Conservation (phyloP, 2,329 filamentous ascomycete species). For the Amesomyces nigricolor region DNA sequence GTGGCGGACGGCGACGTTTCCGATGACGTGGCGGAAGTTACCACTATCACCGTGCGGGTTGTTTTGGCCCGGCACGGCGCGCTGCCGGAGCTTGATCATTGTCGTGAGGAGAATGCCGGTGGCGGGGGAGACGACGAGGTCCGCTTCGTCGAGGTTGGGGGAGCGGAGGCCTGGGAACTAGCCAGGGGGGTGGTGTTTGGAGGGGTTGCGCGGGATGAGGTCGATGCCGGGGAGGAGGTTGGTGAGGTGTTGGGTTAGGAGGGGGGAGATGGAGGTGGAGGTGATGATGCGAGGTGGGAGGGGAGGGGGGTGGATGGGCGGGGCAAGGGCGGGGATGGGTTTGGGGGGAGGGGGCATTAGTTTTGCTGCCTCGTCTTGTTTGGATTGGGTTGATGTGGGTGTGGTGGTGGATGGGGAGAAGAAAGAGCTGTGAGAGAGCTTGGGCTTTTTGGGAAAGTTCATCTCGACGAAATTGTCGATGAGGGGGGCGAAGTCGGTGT, state of each 20-base stretch:
- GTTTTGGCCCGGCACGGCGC: slow-evolving; percentile 50
- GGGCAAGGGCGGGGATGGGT: slow-evolving; percentile 19
- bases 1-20: slow-evolving; percentile 52
- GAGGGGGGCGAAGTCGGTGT: slow-evolving; percentile 20
- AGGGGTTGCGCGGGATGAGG: slow-evolving; percentile 29
- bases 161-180: slow-evolving; percentile 31
- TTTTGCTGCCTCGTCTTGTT: slow-evolving; percentile 2
- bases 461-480: slow-evolving; percentile 28
- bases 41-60: slow-evolving; percentile 27
- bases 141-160: slow-evolving; percentile 54
- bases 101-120: slow-evolving; percentile 67
- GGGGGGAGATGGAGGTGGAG: slow-evolving; percentile 17
- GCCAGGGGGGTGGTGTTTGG: slow-evolving; percentile 20
- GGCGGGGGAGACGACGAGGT: slow-evolving; percentile 64
- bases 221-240: slow-evolving; percentile 25
- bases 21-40: slow-evolving; percentile 50
- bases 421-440: slow-evolving; percentile 22
- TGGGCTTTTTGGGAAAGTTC: slow-evolving; percentile 24
- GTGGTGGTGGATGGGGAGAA: slow-evolving; percentile 9
- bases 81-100: slow-evolving; percentile 67
- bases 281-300: slow-evolving; percentile 25
- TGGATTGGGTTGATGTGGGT: neutral
- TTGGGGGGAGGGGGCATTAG: slow-evolving; percentile 16
- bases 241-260: slow-evolving; percentile 19
- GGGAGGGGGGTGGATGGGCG: slow-evolving; percentile 15